Base-by-base conservation (phyloP, 2,329 filamentous ascomycete species). In the Colletotrichum sp. region DNA sequence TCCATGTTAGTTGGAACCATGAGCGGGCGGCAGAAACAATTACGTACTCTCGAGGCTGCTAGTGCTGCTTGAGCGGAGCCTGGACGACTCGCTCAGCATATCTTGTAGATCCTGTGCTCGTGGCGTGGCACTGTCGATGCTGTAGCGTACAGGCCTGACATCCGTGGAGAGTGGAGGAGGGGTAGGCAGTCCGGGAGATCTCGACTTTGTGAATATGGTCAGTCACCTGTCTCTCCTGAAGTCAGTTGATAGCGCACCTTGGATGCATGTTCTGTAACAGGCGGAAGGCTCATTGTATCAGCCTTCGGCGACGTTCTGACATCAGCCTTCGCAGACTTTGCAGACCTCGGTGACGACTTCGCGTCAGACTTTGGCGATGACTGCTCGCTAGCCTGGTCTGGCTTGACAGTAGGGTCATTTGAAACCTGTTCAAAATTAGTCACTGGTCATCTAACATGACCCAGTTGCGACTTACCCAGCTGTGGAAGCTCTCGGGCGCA, bases 51-150 rank as follows among this genome's bases (percentile, higher is more conserved):
- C 94, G 71, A 98, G 91, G 82, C 93, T 96, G 79, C 91, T 93
- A n/a, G 91, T 89, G 77, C 92, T 93, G 81, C 92, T 93, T 8
- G 93, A 93, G 26, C 93, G 91, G 71, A 90, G 82, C 79, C 88
- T 90, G 77, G 84, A 89, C 78, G 84, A 88, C 13, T 92, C 90
- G 28, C 83, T 85, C 32, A 92, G 90, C 78, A 95, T 90, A 76
- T 98, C 95, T 79, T 95, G 91, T 69, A 95, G 87, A 71, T 95
- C 96, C 82, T 98, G 95, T 4, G 96, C 96, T 79, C 93, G 92
- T 10, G 96, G 96, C 2, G 96, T 98, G 60, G 93, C 90, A 79
- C 90, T 90, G 71, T 95, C 93, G 36, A 92, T 82, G 81, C 91
- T 93, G 82, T 94, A 95, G 69, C 89, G 86, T 21, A 89, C 87